Percentiles rank a stretch among this genome's conserved stretches.
These are phyloP conservation scores for Datisca glomerata DNA, from an alignment of 306 rosid species.

Conservation along the genomic window DNA sequence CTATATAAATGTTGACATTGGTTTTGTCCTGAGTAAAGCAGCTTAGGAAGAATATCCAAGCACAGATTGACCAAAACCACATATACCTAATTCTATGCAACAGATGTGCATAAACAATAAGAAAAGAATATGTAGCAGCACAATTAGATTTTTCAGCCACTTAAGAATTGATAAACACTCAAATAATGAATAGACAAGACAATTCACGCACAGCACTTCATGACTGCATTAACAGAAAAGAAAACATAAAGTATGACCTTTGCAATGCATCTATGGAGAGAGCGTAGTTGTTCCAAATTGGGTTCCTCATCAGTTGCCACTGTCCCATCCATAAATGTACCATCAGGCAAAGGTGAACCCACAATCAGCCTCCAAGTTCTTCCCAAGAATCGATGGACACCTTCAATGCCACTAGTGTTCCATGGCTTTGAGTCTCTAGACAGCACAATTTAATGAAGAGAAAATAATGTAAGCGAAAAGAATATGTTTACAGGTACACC, in stretches of 20 bases:
- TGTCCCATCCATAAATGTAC: slow-evolving; percentile 64
- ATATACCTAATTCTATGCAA: too few relatives aligned
- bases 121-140: too few relatives aligned
- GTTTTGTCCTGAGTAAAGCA: too few relatives aligned
- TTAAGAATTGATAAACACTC: too few relatives aligned
- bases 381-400: slow-evolving; percentile 85
- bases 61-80: too few relatives aligned
- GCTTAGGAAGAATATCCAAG: too few relatives aligned
- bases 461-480: slow-evolving; percentile 5
- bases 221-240: background rate
- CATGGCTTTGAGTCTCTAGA: slow-evolving; percentile 80
- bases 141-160: too few relatives aligned
- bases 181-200: too few relatives aligned
- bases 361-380: slow-evolving; percentile 90
- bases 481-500: background rate
- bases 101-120: too few relatives aligned
- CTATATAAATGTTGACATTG: too few relatives aligned
- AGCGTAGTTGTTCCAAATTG: slow-evolving; percentile 63
- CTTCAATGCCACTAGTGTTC: slow-evolving; percentile 96
- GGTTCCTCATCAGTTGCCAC: slow-evolving; percentile 73
- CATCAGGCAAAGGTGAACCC: slow-evolving; percentile 75
- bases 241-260: slow-evolving; percentile 46
- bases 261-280: slow-evolving; percentile 86
- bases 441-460: slow-evolving; percentile 7
- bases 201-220: too few relatives aligned